Base-by-base conservation (phyloP, 441 rosid species). In the Arabidopsis hybrid region DNA sequence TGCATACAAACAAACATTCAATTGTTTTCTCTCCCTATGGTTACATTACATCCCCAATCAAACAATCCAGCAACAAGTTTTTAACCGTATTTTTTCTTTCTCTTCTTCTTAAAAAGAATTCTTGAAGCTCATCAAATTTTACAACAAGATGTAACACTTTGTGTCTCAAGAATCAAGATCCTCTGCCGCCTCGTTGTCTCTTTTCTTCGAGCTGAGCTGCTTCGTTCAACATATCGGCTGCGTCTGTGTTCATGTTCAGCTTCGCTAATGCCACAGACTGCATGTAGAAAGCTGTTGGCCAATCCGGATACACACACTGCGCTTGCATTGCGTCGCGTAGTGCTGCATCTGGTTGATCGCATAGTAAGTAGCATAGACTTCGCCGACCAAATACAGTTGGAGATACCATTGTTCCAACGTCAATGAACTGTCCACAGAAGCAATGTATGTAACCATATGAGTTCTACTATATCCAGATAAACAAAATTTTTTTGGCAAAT, bases 261-360 rank as follows among this genome's bases (percentile, higher is more conserved):
- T 88, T 95, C 26, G 98, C 87, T 53, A 92, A 91, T 18, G 99
- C 98, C 36, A 91, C 97, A 5, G 98, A 92, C 61, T 95, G 99
- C 97, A 95, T 84, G 84, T 95, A 95, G 78, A 95, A 95, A 67
- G 99, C 95, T 0, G 99, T 95, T 47, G 99, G 91, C 99, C 99
- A 95, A 8, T 91, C 98, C 0, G 99, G 96, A 71, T 86, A 88
- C 8, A 91, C 95, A 31, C 92, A 92, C 62, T 95, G 98, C 2
- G 99, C 96, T 88, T 95, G 97, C 99, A 95, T 92, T 0, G 97
- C 99, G 59, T 95, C 99, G 66, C 99, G 86, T 14, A 92, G 86
- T 36, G 98, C 96, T 61, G 95, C 98, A 70, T 95, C 98, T 6
- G 96, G 86, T 70, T 92, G 97, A 69, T 92, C 98, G 14, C 90